A percentile compares a stretch with the other conserved stretches of the same genome.
phyloP scores from a whole-genome alignment of 768 basidiomycete species.

The Suillus luteus region DNA sequence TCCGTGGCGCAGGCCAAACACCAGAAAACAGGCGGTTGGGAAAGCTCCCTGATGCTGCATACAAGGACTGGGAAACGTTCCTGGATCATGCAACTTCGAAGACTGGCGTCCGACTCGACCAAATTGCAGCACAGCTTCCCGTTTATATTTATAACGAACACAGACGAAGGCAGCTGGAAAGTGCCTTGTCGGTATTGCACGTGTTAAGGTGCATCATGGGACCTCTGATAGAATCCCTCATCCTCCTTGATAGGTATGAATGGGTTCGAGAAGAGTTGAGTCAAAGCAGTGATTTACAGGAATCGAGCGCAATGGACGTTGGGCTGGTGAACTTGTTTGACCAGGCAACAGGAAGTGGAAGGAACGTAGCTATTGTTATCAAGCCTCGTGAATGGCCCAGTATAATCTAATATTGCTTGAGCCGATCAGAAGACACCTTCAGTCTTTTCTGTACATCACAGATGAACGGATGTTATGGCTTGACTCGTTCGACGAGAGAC shows the following conservation, averaged over 20 bases:
- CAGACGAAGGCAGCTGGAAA: constrained; percentile 34
- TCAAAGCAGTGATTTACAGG: constrained; percentile 23
- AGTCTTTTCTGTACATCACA: background rate
- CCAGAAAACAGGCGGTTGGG: constrained; percentile 51
- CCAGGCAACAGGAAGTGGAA: constrained; percentile 68
- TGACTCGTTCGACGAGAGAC: constrained; percentile 7
- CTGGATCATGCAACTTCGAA: constrained; percentile 37
- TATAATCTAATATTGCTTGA: background rate
- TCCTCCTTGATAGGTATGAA: constrained; percentile 59
- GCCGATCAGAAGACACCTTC: background rate
- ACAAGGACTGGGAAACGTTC: constrained; percentile 52
- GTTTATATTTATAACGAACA: constrained; percentile 25
- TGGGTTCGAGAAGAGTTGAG: constrained; percentile 52
- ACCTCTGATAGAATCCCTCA: constrained; percentile 63
- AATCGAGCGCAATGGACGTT: constrained; percentile 34
- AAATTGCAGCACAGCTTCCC: constrained; percentile 20
- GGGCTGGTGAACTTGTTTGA: constrained; percentile 70
- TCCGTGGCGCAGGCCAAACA: constrained; percentile 38
- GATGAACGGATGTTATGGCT: constrained; percentile 13
- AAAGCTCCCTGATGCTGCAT: constrained; percentile 51
- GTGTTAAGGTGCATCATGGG: constrained; percentile 69
- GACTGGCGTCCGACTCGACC: constrained; percentile 25
- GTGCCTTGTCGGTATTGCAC: constrained; percentile 59
- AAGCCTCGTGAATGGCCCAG: constrained; percentile 29
- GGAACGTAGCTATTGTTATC: constrained; percentile 68